A percentile compares a stretch with the other conserved stretches of the same genome.
Evolutionary conservation across 192 early-diverging fungal species (phyloP).

Genomic region (Phlyctochytrium planicorne): DNA sequence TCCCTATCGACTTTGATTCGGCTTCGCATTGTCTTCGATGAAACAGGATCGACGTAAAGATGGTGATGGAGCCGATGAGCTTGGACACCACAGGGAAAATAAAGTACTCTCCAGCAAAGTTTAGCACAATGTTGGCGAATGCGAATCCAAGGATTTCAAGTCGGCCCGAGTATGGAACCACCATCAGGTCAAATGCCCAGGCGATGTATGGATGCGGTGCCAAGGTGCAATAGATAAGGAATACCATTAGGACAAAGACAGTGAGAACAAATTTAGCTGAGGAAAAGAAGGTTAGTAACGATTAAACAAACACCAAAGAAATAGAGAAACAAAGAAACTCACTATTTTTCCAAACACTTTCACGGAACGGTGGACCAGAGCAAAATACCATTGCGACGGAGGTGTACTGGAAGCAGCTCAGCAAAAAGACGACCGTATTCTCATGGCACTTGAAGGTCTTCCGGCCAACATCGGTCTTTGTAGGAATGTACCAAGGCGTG

Average conservation of each 20-base stretch:
- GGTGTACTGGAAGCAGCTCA: slow-evolving; percentile 93
- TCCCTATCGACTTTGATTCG: background rate
- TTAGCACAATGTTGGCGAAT: slow-evolving; percentile 54
- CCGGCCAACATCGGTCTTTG: slow-evolving; percentile 61
- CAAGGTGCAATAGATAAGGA: slow-evolving; percentile 52
- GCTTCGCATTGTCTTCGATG: slow-evolving; percentile 3
- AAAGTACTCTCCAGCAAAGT: slow-evolving; percentile 36
- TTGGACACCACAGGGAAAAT: slow-evolving; percentile 28
- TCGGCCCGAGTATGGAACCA: slow-evolving; percentile 42
- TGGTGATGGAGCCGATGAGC: slow-evolving; percentile 12
- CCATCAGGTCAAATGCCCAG: slow-evolving; percentile 69
- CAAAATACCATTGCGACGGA: slow-evolving; percentile 87
- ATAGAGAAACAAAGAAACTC: slow-evolving; percentile 40
- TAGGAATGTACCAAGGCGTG: slow-evolving; percentile 72
- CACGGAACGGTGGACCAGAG: slow-evolving; percentile 94
- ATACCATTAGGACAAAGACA: slow-evolving; percentile 45
- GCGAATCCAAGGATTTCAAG: slow-evolving; percentile 59
- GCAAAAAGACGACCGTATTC: slow-evolving; percentile 87
- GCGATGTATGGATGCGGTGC: slow-evolving; percentile 50
- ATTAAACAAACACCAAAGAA: slow-evolving; percentile 21
- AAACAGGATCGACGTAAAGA: slow-evolving; percentile 4
- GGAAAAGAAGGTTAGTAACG: too few relatives aligned
- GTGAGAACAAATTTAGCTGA: slow-evolving; percentile 69
- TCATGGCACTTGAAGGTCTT: slow-evolving; percentile 78
- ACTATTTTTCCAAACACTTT: slow-evolving; percentile 86